Base-by-base conservation (phyloP, 1,139 yeast genomes). In the Pichia inconspicua region DNA sequence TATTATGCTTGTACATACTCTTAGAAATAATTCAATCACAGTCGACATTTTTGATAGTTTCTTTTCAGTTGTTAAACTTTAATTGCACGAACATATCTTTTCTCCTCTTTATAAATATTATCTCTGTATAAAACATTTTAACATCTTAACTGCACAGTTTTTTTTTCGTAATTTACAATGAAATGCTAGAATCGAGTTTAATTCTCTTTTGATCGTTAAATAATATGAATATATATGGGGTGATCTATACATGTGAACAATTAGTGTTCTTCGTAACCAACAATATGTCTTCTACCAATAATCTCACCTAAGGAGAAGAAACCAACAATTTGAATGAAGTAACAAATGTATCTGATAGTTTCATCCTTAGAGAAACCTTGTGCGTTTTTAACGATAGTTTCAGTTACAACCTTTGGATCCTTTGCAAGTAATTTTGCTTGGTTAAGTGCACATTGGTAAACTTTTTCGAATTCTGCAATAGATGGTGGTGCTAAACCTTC, bases 401-500 rank as follows among this genome's bases (percentile, higher is more conserved):
- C 52, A 25, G 48, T 41, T 66, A 72, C 59, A 62, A 82, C 75
- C 67, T 78, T 73, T 53, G 69, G 69, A 45, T 58, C 56, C 67
- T 80, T 67, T 63, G 71, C 65, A 48, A 67, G 66, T 32, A 64
- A 55, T 43, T 72, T 53, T 34, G 69, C 65, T 53, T 68, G 68
- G 49, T 68, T 66, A 68, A 73, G 72, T 48, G 79, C 62, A 47
- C 69, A 66, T 59, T 79, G 73, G 75, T 85, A 89, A 43, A 85
- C 88, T 58, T 78, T 72, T 73, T 86, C 84, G 74, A 92, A 77
- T 67, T 89, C 90, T 53, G 80, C 78, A 52, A 75, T 64, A 42
- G 89, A 68, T 62, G 98, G 98, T 57, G 97, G 97, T 55, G 95
- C 87, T 63, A 92, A 75, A 55, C 90, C 95, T 74, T 92, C 98